A percentile compares a stretch with the other conserved stretches of the same genome.
Evolutionary conservation across 2,329 filamentous ascomycete species (phyloP).

Genomic region (Penicillium occitanis): DNA sequence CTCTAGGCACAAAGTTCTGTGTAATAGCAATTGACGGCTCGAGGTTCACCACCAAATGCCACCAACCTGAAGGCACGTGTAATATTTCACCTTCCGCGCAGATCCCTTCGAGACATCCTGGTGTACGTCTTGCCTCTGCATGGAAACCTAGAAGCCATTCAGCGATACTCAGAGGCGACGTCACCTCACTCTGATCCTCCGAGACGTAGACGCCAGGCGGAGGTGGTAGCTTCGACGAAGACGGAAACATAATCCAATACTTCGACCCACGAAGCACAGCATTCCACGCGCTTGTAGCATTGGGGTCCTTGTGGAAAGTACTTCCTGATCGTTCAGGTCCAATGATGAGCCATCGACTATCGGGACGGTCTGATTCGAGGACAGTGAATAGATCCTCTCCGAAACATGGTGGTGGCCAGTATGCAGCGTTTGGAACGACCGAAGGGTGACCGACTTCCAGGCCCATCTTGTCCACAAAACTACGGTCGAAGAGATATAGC

Average conservation of each 20-base stretch:
- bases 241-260: slow-evolving; percentile 99
- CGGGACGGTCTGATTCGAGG: slow-evolving; percentile 74
- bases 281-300: slow-evolving; percentile 81
- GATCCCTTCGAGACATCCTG: slow-evolving; percentile 81
- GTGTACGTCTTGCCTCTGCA: slow-evolving; percentile 70
- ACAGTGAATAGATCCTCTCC: slow-evolving; percentile 82
- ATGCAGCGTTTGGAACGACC: slow-evolving; percentile 54
- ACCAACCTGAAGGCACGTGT: slow-evolving; percentile 93
- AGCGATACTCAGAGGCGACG: slow-evolving; percentile 89
- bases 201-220: slow-evolving; percentile 91
- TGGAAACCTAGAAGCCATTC: slow-evolving; percentile 95
- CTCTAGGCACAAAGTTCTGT: slow-evolving; percentile 86
- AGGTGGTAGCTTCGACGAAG: slow-evolving; percentile 58
- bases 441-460: slow-evolving; percentile 57
- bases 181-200: slow-evolving; percentile 87
- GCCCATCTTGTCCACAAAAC: slow-evolving; percentile 82
- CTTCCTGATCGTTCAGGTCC: slow-evolving; percentile 84
- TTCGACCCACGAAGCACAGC: slow-evolving; percentile 86
- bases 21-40: slow-evolving; percentile 83
- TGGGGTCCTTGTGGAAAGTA: slow-evolving; percentile 86
- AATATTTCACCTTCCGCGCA: slow-evolving; percentile 82
- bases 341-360: slow-evolving; percentile 89
- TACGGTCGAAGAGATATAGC: slow-evolving; percentile 85
- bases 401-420: slow-evolving; percentile 82
- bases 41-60: slow-evolving; percentile 91